Evolutionary conservation across 208 protist species (phyloP).

Genomic region (Trypanosoma mega): DNA sequence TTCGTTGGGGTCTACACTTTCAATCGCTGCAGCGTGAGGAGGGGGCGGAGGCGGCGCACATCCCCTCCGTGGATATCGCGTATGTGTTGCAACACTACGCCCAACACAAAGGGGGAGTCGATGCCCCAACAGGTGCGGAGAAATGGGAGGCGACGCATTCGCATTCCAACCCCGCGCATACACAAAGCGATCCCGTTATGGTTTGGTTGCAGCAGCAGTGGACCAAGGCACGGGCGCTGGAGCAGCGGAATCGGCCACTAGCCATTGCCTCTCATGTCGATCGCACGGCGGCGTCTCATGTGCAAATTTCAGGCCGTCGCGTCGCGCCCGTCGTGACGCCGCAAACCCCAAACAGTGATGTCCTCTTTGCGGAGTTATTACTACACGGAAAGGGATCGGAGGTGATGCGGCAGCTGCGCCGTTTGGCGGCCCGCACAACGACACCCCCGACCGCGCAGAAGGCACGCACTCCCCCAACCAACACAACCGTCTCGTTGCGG

Average conservation of each 20-base stretch:
- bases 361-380: conserved; percentile 25
- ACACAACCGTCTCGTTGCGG: not conserved
- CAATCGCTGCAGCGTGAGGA: conserved; percentile 1
- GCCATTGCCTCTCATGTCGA: conserved; percentile 24
- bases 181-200: conserved; percentile 19
- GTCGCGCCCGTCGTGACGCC: conserved; percentile 11
- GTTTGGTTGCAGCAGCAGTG: conserved; percentile 24
- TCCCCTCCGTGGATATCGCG: conserved; percentile 30
- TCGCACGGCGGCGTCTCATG: conserved; percentile 21
- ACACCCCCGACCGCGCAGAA: not conserved
- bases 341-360: not conserved
- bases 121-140: too few species aligned
- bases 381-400: conserved; percentile 27
- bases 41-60: conserved; percentile 7
- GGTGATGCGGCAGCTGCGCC: conserved; percentile 15
- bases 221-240: conserved; percentile 25
- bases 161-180: too few species aligned
- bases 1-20: conserved; percentile 29
- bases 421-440: not conserved
- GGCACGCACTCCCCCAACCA: not conserved
- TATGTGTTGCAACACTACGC: conserved; percentile 23
- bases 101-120: conserved; percentile 22
- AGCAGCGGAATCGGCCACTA: conserved; percentile 23
- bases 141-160: too few species aligned
- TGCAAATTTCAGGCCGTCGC: conserved; percentile 29